These are phyloP conservation scores for Coniochaeta sp. DNA, from an alignment of 2,329 filamentous ascomycete species.

Conservation along the genomic window DNA sequence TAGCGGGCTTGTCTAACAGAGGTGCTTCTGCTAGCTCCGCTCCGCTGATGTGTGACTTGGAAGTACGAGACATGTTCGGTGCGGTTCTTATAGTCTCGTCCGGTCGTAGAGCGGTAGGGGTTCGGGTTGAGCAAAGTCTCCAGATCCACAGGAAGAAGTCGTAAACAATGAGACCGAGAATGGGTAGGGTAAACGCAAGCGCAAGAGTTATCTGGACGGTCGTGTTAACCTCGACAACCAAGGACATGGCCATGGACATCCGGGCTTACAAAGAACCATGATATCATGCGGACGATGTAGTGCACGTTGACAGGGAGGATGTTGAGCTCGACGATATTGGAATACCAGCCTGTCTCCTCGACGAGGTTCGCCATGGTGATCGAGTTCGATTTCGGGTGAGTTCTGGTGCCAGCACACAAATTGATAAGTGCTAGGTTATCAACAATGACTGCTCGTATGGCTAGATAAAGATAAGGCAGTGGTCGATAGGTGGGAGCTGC, in stretches of 20 bases:
- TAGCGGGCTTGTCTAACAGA: not conserved
- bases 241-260: not conserved
- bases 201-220: slow-evolving; percentile 31
- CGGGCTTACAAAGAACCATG: slow-evolving; percentile 18
- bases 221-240: slow-evolving; percentile 1
- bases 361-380: slow-evolving; percentile 4
- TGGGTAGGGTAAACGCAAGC: slow-evolving; percentile 36
- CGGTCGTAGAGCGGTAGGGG: not conserved
- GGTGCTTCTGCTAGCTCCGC: not conserved
- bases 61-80: slow-evolving; percentile 3
- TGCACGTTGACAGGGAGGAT: slow-evolving; percentile 11
- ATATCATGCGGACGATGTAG: slow-evolving; percentile 14
- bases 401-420: not conserved
- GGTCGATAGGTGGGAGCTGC: not conserved
- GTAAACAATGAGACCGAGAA: slow-evolving; percentile 38
- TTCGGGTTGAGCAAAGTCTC: slow-evolving; percentile 28
- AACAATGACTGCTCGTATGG: not conserved
- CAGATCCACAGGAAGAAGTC: slow-evolving; percentile 47
- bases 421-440: too few species aligned
- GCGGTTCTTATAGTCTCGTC: slow-evolving; percentile 1
- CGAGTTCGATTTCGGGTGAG: not conserved
- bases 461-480: not conserved
- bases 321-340: slow-evolving; percentile 11
- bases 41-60: not conserved
- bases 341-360: slow-evolving; percentile 8